Conservation (phyloP, 1,284 basidiomycete genomes). For the Pholiota adiposa region DNA sequence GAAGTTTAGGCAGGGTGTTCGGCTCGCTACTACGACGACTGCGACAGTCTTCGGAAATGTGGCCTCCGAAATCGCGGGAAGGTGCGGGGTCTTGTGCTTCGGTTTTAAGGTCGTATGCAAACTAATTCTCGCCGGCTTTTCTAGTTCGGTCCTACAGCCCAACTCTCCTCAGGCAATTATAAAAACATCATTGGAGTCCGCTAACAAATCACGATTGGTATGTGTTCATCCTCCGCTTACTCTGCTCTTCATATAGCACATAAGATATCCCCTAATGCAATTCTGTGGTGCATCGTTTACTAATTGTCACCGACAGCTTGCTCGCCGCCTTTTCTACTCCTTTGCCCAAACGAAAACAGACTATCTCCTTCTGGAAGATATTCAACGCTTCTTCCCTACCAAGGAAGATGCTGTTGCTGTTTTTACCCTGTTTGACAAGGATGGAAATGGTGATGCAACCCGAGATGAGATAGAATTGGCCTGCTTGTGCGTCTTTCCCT, state of each 20-base stretch:
- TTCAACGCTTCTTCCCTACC: slow-evolving; percentile 74
- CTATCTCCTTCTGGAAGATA: slow-evolving; percentile 69
- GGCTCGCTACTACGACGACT: slow-evolving; percentile 76
- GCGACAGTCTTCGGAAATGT: slow-evolving; percentile 84
- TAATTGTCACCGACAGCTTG: slow-evolving; percentile 52
- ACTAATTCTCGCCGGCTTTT: slow-evolving; percentile 22
- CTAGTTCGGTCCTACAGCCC: slow-evolving; percentile 82
- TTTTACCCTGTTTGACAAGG: slow-evolving; percentile 84
- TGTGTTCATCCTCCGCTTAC: slow-evolving; percentile 20
- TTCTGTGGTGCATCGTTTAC: slow-evolving; percentile 10
- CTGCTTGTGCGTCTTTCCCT: slow-evolving; percentile 53
- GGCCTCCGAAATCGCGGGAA: slow-evolving; percentile 73
- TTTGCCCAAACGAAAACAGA: slow-evolving; percentile 71
- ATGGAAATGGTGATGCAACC: slow-evolving; percentile 75
- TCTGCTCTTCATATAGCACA: neutral
- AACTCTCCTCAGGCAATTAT: slow-evolving; percentile 88
- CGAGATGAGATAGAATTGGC: slow-evolving; percentile 58
- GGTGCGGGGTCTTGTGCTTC: slow-evolving; percentile 38
- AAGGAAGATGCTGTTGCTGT: slow-evolving; percentile 67
- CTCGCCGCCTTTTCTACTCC: slow-evolving; percentile 87
- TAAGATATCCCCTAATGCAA: neutral
- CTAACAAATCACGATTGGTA: slow-evolving; percentile 83
- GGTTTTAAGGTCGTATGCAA: neutral
- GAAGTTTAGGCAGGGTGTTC: slow-evolving; percentile 74
- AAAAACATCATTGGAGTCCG: slow-evolving; percentile 75